Evolutionary conservation across 2,329 filamentous ascomycete genomes (phyloP).

Genomic region (Aspergillus latus): DNA sequence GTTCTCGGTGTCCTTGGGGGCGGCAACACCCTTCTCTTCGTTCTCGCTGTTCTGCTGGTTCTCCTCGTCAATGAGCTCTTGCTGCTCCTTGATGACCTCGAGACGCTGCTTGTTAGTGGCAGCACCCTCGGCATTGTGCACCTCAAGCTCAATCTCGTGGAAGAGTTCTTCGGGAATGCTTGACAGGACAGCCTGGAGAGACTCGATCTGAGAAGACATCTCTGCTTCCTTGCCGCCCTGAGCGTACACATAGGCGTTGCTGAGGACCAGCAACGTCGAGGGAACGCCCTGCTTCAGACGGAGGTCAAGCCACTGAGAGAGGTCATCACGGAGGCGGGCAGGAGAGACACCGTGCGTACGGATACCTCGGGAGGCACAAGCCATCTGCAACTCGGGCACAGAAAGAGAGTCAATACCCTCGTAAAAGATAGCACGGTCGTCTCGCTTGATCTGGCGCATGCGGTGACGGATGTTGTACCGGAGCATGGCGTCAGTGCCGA

Average conservation of each 20-base stretch:
- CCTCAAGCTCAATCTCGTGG: conserved; percentile 98
- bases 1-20: conserved; percentile 81
- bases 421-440: conserved; percentile 89
- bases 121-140: conserved; percentile 92
- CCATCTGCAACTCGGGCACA: conserved; percentile 89
- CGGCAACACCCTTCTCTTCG: conserved; percentile 69
- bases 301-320: conserved; percentile 91
- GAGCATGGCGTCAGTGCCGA: conserved; percentile 96
- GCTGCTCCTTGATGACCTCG: conserved; percentile 96
- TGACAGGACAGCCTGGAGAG: conserved; percentile 85
- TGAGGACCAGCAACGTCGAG: conserved; percentile 89
- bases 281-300: conserved; percentile 93
- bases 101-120: conserved; percentile 99
- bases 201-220: conserved; percentile 86
- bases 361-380: conserved; percentile 87
- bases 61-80: conserved; percentile 96
- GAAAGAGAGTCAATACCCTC: conserved; percentile 92
- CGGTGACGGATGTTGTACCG: conserved; percentile 95
- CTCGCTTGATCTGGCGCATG: conserved; percentile 99
- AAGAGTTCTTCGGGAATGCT: conserved; percentile 97
- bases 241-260: conserved; percentile 97
- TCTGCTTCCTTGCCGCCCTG: conserved; percentile 70
- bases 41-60: conserved; percentile 85
- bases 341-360: conserved; percentile 91
- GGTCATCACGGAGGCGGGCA: conserved; percentile 79